Percentiles rank a stretch among this genome's conserved stretches.
These are phyloP conservation scores for Aegle marmelos DNA, from an alignment of 345 rosid species.

Conservation along the genomic window DNA sequence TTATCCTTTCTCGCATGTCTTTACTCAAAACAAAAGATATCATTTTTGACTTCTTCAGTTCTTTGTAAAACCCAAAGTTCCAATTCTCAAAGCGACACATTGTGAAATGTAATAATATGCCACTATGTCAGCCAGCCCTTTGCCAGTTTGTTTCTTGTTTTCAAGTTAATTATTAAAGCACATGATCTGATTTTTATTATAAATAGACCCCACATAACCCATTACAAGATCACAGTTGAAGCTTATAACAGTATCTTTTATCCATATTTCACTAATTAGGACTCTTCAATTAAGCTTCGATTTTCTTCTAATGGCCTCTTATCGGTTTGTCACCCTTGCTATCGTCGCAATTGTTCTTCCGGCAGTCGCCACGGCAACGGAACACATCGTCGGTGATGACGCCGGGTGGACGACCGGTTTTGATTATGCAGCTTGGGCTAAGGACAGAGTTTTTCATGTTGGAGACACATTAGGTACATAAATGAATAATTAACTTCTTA, in stretches of 20 bases:
- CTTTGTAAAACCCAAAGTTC: neutral
- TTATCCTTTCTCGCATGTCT: neutral
- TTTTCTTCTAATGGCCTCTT: slow-evolving; percentile 27
- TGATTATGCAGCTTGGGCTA: slow-evolving; percentile 34
- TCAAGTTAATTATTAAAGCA: too few relatives aligned
- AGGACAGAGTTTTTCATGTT: slow-evolving; percentile 23
- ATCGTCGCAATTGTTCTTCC: slow-evolving; percentile 24
- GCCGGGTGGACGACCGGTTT: slow-evolving; percentile 24
- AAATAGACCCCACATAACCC: slow-evolving; percentile 4
- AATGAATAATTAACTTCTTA: too few relatives aligned
- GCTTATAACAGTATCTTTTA: neutral
- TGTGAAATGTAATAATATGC: neutral
- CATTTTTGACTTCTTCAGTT: neutral
- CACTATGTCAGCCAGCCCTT: neutral
- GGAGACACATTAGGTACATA: slow-evolving; percentile 35
- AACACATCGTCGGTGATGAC: slow-evolving; percentile 28
- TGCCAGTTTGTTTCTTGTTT: neutral
- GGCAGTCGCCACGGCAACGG: slow-evolving; percentile 23
- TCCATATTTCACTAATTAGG: neutral
- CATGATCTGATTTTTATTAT: neutral
- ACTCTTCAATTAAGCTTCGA: neutral
- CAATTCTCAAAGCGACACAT: neutral
- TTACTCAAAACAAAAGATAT: neutral
- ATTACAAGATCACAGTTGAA: neutral
- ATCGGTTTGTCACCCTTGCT: slow-evolving; percentile 9